phyloP scores from a whole-genome alignment of 208 protist species.

The Porcisia hertigi region DNA sequence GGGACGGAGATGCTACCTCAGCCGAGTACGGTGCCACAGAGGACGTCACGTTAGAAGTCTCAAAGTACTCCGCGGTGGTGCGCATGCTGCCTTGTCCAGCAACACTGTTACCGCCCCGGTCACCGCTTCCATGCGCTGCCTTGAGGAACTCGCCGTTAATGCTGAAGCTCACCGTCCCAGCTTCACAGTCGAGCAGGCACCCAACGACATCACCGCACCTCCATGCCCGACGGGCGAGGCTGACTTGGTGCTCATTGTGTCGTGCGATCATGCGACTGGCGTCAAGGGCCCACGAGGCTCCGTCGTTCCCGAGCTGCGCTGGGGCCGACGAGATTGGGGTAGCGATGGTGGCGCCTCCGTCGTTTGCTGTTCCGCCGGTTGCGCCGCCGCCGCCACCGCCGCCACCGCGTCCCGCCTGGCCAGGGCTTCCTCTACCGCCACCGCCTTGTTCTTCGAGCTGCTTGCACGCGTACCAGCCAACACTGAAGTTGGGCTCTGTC shows the following conservation, averaged over 20 bases:
- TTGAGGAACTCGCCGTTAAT: conserved; percentile 69
- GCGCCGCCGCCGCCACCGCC: neutral
- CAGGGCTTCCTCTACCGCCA: conserved; percentile 1
- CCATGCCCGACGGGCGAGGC: conserved; percentile 56
- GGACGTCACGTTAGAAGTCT: neutral
- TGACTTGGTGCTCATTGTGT: conserved; percentile 69
- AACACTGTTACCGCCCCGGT: conserved; percentile 21
- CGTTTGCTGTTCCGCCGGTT: neutral
- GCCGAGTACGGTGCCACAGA: neutral
- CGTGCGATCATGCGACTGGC: conserved; percentile 72
- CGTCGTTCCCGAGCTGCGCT: conserved; percentile 65
- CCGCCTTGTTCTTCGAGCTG: conserved; percentile 25
- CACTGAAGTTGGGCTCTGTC: conserved; percentile 36
- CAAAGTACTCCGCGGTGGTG: neutral
- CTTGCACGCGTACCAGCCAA: conserved; percentile 60
- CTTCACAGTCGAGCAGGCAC: conserved; percentile 86
- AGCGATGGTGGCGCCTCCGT: conserved; percentile 12
- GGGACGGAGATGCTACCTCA: neutral
- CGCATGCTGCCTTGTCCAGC: neutral
- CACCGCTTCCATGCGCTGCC: conserved; percentile 27
- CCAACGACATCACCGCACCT: conserved; percentile 86
- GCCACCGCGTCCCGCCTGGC: neutral
- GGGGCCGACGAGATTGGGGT: neutral
- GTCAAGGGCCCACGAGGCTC: conserved; percentile 82
- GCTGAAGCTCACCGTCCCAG: conserved; percentile 66